These are phyloP conservation scores for Syzygium grande DNA, from an alignment of 345 rosid species.

Conservation along the genomic window DNA sequence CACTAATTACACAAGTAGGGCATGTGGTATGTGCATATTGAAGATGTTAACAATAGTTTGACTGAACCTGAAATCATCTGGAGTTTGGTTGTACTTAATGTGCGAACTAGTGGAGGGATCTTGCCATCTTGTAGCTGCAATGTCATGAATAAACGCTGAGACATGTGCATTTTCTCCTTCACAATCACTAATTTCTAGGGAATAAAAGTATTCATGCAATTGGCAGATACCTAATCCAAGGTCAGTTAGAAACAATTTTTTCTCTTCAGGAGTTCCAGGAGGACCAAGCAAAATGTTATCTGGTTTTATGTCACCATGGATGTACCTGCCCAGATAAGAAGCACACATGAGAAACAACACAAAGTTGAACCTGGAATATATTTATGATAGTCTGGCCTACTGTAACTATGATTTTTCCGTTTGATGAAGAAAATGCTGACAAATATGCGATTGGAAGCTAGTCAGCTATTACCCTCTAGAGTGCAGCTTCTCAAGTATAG, in stretches of 20 bases:
- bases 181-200: background rate
- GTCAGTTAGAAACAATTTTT: background rate
- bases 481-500: conserved; percentile 38
- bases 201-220: background rate
- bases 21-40: background rate
- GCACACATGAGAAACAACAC: background rate
- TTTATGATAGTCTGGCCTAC: too few relatives aligned
- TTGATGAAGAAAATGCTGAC: background rate
- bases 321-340: background rate
- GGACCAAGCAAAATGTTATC: background rate
- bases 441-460: background rate
- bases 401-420: background rate
- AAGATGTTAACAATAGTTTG: background rate
- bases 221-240: background rate
- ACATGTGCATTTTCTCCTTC: background rate
- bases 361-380: background rate
- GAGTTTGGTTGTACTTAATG: background rate
- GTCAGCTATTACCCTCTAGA: conserved; percentile 23
- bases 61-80: background rate
- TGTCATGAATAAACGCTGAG: background rate
- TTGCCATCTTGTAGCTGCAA: conserved; percentile 1
- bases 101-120: background rate
- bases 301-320: conserved; percentile 2
- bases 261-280: background rate
- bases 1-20: background rate